These are phyloP conservation scores for Diaporthe sp. DNA, from an alignment of 2,329 filamentous ascomycete species.

Conservation along the genomic window DNA sequence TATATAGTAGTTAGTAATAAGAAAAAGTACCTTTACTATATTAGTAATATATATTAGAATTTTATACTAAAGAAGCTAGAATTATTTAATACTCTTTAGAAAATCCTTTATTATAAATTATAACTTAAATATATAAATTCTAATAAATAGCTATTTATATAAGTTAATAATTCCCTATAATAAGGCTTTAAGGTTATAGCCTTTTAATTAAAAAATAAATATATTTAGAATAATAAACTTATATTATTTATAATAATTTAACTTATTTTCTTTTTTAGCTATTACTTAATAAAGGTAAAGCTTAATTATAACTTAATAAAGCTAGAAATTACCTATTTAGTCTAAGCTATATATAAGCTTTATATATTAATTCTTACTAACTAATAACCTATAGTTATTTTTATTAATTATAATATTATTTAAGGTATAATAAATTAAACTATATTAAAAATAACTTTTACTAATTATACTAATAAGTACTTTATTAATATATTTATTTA, in stretches of 20 bases:
- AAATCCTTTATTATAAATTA: neutral
- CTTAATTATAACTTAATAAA: conserved; percentile 1
- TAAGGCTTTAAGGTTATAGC: conserved; percentile 5
- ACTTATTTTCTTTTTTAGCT: conserved; percentile 5
- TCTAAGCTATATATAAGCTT: neutral
- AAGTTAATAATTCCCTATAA: neutral
- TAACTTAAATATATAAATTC: neutral
- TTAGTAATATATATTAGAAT: no score
- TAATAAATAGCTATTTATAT: neutral
- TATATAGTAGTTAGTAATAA: no score
- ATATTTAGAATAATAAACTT: neutral
- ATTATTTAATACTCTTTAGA: neutral
- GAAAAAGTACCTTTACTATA: neutral
- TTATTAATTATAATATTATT: neutral
- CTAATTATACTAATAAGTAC: neutral
- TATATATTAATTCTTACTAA: neutral
- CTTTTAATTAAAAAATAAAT: neutral
- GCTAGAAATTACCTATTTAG: neutral
- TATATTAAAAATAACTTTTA: conserved; percentile 2
- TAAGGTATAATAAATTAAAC: conserved; percentile 21
- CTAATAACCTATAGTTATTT: no score
- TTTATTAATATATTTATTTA: neutral
- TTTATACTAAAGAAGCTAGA: neutral
- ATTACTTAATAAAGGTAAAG: neutral
- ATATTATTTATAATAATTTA: neutral